Evolutionary conservation across 2,329 filamentous ascomycete species (phyloP), one percentile per base, ranked within the genome.

Genomic region (Hymenoscyphus linearis): DNA sequence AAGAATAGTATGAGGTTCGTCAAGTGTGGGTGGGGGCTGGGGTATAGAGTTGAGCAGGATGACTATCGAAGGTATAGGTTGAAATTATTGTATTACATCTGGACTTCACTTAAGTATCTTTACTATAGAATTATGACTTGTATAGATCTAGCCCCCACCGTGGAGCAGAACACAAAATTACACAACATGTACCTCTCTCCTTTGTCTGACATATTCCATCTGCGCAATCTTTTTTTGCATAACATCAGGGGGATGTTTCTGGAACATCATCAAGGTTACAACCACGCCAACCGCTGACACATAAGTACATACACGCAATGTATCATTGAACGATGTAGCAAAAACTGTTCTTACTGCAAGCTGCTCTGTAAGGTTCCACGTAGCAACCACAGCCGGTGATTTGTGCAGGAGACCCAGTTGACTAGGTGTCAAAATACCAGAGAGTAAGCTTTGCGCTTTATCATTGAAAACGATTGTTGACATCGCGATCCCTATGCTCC

Each of bases 401-500:
- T 60, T 37, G 7, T 55, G 25, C 27, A 60, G 52, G 34, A 59
- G 60, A 36, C 34, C 26, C 6, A 60, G 58, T 26, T 60, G 58
- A 4, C 22, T 9, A 4, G 52, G 12, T n/a, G 58, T 26, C 4
- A 60, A 12, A 35, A 55, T 36, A 25, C n/a, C 35, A 13, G 4
- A 14, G 5, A 60, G 58, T 5, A 22, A n/a, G 6, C 36, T 34
- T 14, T 34, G 25, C 2, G 37, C 18, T 16, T 27, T 47, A 22
- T 18, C 22, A 25, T 52, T 52, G 22, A 60, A 52, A 26, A 60
- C 14, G n/a, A 37, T 52, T 10, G 31, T 34, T 1, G 22, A 27
- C 22, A 36, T 35, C 9, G 83, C 80, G 52, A 87, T 76, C 1
- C 84, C 85, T 31, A 86, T 76, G 40, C 81, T 81, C 2, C 85